phyloP scores from a whole-genome alignment of 2,329 filamentous ascomycete species.

The Botrytis deweyae region DNA sequence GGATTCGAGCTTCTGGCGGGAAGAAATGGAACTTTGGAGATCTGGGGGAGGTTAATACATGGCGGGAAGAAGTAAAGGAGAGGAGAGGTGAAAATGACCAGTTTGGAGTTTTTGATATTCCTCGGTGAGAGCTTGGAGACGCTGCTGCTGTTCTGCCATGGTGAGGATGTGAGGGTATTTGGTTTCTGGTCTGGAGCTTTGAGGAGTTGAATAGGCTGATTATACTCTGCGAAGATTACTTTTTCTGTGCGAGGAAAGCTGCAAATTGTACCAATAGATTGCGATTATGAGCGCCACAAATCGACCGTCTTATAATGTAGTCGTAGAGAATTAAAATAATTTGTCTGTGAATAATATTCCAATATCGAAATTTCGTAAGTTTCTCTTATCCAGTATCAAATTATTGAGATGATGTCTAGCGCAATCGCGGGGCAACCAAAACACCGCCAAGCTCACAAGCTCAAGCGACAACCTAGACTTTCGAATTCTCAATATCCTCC shows the following conservation, averaged over 20 bases:
- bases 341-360: neutral
- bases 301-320: neutral
- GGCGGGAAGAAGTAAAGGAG: neutral
- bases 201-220: neutral
- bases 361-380: conserved; percentile 9
- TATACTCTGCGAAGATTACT: neutral
- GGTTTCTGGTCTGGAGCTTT: neutral
- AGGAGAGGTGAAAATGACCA: conserved; percentile 49
- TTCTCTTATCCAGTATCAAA: conserved; percentile 23
- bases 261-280: neutral
- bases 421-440: conserved; percentile 31
- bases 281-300: neutral
- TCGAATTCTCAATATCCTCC: conserved; percentile 22
- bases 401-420: conserved; percentile 28
- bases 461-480: conserved; percentile 26
- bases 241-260: neutral
- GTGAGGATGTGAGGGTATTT: conserved; percentile 4
- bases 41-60: conserved; percentile 54
- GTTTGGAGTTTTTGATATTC: conserved; percentile 85
- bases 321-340: neutral
- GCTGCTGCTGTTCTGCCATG: conserved; percentile 74
- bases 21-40: conserved; percentile 70
- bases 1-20: conserved; percentile 87
- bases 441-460: conserved; percentile 14
- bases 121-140: conserved; percentile 79